These are phyloP conservation scores for Nepenthes mirabilis DNA, from an alignment of 148 eudicot species.

Conservation along the genomic window DNA sequence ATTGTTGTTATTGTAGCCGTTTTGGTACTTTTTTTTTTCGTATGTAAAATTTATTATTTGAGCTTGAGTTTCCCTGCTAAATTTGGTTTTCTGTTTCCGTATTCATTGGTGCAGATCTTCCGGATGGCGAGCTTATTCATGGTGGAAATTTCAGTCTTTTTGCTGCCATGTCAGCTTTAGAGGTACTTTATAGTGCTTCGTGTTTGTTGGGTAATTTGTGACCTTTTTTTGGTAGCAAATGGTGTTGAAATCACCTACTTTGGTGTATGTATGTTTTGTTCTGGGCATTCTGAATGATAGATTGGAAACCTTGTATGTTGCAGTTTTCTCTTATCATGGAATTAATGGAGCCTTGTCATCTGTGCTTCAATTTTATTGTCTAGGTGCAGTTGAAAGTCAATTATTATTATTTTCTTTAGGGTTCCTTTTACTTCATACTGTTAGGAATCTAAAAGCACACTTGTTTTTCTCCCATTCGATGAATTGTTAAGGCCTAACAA, in stretches of 20 bases:
- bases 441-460: too few relatives aligned
- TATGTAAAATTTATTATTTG: neutral
- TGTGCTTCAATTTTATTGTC: too few relatives aligned
- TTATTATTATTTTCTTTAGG: too few relatives aligned
- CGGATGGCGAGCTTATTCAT: conserved; percentile 68
- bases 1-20: neutral
- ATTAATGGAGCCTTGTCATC: too few relatives aligned
- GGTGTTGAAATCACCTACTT: neutral
- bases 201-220: neutral
- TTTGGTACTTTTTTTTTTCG: neutral
- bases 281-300: too few relatives aligned
- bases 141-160: conserved; percentile 92
- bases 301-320: too few relatives aligned
- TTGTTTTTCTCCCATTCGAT: too few relatives aligned
- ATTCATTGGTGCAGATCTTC: conserved; percentile 51
- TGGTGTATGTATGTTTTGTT: neutral
- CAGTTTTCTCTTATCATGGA: too few relatives aligned
- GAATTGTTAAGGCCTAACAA: too few relatives aligned
- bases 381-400: too few relatives aligned
- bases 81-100: conserved; percentile 1
- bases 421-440: too few relatives aligned
- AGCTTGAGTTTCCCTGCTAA: neutral
- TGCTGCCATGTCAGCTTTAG: conserved; percentile 98
- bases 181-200: conserved; percentile 40
- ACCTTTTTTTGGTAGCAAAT: neutral